Evolutionary conservation across 345 rosid genomes (phyloP).

Genomic region (Gossypium rotundifolium): DNA sequence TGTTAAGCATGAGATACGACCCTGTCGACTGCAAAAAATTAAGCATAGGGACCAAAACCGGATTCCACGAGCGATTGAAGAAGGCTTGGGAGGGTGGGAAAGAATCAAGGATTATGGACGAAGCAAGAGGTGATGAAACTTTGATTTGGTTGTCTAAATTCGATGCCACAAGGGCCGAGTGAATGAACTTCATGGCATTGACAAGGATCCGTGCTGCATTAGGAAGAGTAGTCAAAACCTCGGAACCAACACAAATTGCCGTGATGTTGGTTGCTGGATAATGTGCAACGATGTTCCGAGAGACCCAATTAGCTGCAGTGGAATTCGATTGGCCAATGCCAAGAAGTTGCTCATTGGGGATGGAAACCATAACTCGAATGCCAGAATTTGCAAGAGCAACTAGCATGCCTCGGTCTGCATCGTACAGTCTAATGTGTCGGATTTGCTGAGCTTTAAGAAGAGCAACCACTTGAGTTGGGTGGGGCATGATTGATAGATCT

Average conservation of each 20-base stretch:
- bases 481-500: constrained; percentile 60
- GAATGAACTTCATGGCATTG: constrained; percentile 52
- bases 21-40: constrained; percentile 50
- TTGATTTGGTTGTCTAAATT: constrained; percentile 62
- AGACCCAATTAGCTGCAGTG: constrained; percentile 71
- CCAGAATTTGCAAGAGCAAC: constrained; percentile 58
- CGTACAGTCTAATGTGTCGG: constrained; percentile 52
- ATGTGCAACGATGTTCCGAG: constrained; percentile 55
- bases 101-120: constrained; percentile 58
- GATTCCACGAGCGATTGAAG: constrained; percentile 55
- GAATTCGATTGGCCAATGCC: constrained; percentile 76
- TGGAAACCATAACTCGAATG: constrained; percentile 50
- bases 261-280: constrained; percentile 67
- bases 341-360: constrained; percentile 65
- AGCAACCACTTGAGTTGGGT: constrained; percentile 61
- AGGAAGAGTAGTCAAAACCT: constrained; percentile 48
- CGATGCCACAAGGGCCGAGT: constrained; percentile 61
- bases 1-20: constrained; percentile 54
- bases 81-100: constrained; percentile 81
- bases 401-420: constrained; percentile 61
- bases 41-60: constrained; percentile 60
- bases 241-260: constrained; percentile 57
- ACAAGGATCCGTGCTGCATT: constrained; percentile 55
- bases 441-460: constrained; percentile 68
- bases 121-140: constrained; percentile 58